A percentile compares a stretch with the other conserved stretches of the same genome.
phyloP scores from a whole-genome alignment of 129 eudicot genomes.

The Centrapalus pauciflorus region DNA sequence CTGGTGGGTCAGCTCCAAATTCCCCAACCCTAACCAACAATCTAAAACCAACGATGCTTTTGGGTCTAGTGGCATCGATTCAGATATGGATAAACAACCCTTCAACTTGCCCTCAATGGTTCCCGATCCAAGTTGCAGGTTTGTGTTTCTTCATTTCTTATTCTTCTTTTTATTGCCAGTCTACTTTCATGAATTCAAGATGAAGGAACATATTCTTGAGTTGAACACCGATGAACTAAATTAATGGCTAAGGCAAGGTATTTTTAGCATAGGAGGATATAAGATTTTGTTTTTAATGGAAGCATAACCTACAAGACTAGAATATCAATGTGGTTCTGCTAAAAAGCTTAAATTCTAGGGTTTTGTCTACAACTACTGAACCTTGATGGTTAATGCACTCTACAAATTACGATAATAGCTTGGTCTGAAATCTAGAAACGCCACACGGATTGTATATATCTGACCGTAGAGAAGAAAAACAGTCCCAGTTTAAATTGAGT shows the following conservation, averaged over 20 bases:
- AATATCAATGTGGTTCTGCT: neutral
- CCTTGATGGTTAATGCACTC: neutral
- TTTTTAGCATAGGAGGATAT: no score
- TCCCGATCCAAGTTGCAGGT: slow-evolving; percentile 51
- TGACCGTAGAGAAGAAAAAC: no score
- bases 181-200: neutral
- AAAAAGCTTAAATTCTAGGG: neutral
- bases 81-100: slow-evolving; percentile 22
- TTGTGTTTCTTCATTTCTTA: neutral
- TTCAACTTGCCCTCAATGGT: slow-evolving; percentile 3
- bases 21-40: slow-evolving; percentile 12
- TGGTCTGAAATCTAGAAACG: no score
- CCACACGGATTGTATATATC: no score
- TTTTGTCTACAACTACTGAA: neutral
- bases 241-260: neutral
- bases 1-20: slow-evolving; percentile 47
- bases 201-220: neutral
- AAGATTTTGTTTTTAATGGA: neutral
- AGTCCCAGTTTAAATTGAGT: neutral
- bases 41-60: neutral
- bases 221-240: neutral
- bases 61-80: slow-evolving; percentile 14
- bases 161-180: neutral
- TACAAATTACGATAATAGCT: neutral
- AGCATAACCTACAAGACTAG: neutral